Evolutionary conservation across 1,284 basidiomycete species (phyloP).

Genomic region (Leccinum olivaceoglutinosum): DNA sequence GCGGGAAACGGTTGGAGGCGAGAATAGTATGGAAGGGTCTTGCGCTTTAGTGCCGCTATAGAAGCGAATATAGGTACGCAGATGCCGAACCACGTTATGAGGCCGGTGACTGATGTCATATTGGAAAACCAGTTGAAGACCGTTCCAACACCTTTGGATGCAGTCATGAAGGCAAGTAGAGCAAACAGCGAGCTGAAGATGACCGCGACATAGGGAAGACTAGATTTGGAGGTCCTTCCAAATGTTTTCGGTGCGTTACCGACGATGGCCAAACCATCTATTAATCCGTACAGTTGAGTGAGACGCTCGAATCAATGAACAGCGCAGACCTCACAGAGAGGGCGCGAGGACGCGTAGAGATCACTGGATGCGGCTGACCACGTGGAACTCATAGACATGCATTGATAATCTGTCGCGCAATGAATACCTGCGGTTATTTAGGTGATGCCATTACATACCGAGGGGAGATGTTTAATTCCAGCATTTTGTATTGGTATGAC

Average conservation of each 20-base stretch:
- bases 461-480: slow-evolving; percentile 59
- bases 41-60: slow-evolving; percentile 71
- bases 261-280: slow-evolving; percentile 70
- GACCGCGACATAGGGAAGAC: slow-evolving; percentile 74
- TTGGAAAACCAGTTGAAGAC: slow-evolving; percentile 79
- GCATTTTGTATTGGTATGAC: slow-evolving; percentile 62
- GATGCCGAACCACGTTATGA: slow-evolving; percentile 84
- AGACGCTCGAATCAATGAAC: not conserved
- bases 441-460: slow-evolving; percentile 22
- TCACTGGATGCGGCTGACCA: slow-evolving; percentile 85
- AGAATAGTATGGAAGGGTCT: slow-evolving; percentile 54
- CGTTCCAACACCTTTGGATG: slow-evolving; percentile 52
- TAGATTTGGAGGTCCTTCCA: slow-evolving; percentile 47
- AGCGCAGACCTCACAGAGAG: slow-evolving; percentile 54
- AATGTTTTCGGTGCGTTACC: slow-evolving; percentile 80
- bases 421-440: slow-evolving; percentile 23
- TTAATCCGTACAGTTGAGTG: not conserved
- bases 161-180: slow-evolving; percentile 69
- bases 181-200: slow-evolving; percentile 63
- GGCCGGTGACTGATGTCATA: slow-evolving; percentile 60
- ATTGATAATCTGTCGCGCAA: slow-evolving; percentile 63
- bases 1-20: slow-evolving; percentile 67
- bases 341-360: slow-evolving; percentile 77
- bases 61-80: slow-evolving; percentile 78
- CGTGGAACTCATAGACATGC: slow-evolving; percentile 81